Percentiles rank a stretch among this genome's conserved stretches.
phyloP scores from a whole-genome alignment of 1,284 basidiomycete species.

The Heterobasidion occidentale region DNA sequence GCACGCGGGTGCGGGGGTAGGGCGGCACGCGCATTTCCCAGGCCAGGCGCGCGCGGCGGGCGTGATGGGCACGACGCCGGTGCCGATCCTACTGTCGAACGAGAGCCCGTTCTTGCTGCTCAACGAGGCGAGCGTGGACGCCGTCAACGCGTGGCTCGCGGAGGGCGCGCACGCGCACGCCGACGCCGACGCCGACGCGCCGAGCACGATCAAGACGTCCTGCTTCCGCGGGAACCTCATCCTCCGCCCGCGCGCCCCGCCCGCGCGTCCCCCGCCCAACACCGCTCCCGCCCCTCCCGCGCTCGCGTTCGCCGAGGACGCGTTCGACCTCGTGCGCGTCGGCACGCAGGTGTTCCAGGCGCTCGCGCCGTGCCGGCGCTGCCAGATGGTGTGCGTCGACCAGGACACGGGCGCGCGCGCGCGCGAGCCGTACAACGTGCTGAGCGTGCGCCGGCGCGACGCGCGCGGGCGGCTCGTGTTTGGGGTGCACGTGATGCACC shows the following conservation, averaged over 20 bases:
- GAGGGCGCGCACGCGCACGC: not conserved
- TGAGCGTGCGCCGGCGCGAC: not conserved
- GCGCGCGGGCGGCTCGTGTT: not conserved
- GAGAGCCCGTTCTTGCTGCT: not conserved
- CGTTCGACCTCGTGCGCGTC: not conserved
- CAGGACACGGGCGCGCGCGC: not conserved
- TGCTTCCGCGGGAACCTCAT: not conserved
- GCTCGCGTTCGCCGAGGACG: not conserved
- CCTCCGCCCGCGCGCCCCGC: not conserved
- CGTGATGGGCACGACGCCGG: not conserved
- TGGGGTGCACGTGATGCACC: not conserved
- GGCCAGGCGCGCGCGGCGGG: not conserved
- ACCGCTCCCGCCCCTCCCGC: not conserved
- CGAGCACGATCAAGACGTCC: not conserved
- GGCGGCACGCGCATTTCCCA: not conserved
- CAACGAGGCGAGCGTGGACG: not conserved
- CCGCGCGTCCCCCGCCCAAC: too few relatives aligned
- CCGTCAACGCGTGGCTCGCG: not conserved
- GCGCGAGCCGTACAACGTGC: not conserved
- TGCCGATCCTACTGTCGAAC: not conserved
- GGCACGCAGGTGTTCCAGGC: not conserved
- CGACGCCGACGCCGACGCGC: too few relatives aligned
- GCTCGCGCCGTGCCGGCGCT: not conserved
- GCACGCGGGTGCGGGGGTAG: too few relatives aligned
- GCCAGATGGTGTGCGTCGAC: not conserved